These are phyloP conservation scores for Xylaria sp. DNA, from an alignment of 2,329 filamentous ascomycete genomes.

Conservation along the genomic window DNA sequence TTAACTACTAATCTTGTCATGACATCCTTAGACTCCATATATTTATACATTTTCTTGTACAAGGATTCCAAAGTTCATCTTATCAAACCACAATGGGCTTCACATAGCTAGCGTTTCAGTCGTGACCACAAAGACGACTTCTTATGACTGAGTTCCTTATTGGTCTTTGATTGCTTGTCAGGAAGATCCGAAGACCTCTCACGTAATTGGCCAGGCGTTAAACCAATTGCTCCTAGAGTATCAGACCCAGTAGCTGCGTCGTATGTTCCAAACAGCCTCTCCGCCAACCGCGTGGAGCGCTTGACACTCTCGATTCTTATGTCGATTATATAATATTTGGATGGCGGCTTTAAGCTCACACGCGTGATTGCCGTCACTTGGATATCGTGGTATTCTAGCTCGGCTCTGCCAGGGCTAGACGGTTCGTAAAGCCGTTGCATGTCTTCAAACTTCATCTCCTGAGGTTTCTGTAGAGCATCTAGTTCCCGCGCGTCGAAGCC, in stretches of 20 bases:
- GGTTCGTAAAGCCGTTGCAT: neutral
- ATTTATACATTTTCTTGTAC: neutral
- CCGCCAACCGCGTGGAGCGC: neutral
- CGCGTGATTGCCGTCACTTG: neutral
- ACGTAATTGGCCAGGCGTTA: neutral
- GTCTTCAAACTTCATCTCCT: neutral
- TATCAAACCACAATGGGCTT: no score
- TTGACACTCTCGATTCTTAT: neutral
- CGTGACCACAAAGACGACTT: slow-evolving; percentile 4
- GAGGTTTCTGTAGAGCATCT: neutral
- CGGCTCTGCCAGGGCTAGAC: neutral
- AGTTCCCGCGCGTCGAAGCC: slow-evolving; percentile 3
- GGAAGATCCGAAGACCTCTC: neutral
- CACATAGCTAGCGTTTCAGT: neutral
- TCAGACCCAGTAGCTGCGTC: slow-evolving; percentile 7
- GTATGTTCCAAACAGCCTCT: neutral
- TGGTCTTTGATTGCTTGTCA: neutral
- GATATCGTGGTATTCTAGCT: neutral
- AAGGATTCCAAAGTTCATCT: no score
- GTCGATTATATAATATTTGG: slow-evolving; percentile 3
- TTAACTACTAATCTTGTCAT: no score
- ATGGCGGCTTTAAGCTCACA: neutral
- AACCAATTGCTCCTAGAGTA: neutral
- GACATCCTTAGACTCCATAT: no score
- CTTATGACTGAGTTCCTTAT: neutral